phyloP scores from a whole-genome alignment of 345 rosid genomes.

The Rhodomyrtus tomentosa region DNA sequence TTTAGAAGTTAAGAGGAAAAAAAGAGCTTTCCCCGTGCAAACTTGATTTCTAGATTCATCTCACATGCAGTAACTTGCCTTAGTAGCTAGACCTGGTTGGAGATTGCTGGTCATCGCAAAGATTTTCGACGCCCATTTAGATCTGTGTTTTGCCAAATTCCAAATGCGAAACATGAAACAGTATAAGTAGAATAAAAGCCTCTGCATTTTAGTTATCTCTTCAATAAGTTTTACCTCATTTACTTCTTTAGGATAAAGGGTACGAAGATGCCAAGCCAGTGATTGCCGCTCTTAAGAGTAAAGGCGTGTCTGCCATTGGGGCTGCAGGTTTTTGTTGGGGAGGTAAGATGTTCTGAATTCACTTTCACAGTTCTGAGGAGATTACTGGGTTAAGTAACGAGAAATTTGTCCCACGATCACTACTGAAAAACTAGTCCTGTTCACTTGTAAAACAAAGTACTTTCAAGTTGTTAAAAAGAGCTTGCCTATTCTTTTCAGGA shows the following conservation, averaged over 20 bases:
- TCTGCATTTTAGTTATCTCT: neutral
- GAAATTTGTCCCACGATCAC: neutral
- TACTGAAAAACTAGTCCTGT: neutral
- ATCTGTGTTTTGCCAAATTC: no score
- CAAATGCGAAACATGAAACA: no score
- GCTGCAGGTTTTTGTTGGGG: conserved; percentile 43
- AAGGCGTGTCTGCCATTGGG: conserved; percentile 18
- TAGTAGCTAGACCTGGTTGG: neutral
- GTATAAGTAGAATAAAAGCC: no score
- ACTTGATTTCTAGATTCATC: neutral
- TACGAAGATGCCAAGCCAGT: conserved; percentile 20
- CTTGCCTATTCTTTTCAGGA: conserved; percentile 3
- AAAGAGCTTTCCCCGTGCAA: neutral
- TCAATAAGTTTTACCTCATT: neutral
- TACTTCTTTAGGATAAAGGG: conserved; percentile 18
- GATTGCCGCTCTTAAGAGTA: conserved; percentile 16
- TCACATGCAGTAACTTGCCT: neutral
- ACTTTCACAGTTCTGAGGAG: neutral
- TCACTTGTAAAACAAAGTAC: neutral
- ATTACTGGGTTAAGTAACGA: neutral
- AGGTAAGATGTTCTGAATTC: conserved; percentile 3
- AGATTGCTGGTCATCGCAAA: neutral
- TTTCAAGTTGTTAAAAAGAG: neutral
- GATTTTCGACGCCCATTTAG: no score
- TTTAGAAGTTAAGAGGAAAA: neutral